Evolutionary conservation across 441 rosid genomes (phyloP).

Genomic region (Erodium moschatum): DNA sequence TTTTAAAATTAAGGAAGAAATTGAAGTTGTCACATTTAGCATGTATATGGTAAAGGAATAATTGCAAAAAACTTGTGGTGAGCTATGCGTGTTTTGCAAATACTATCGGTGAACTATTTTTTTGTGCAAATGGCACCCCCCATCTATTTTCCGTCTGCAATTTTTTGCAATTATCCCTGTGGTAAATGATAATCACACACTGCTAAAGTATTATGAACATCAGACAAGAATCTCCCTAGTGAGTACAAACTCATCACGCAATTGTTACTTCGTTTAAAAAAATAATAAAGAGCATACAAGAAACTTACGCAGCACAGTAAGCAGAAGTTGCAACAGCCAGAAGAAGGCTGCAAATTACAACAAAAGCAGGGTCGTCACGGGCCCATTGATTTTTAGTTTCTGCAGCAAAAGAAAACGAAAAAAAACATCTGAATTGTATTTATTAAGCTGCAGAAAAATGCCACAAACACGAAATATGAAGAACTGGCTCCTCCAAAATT

Average conservation of each 20-base stretch:
- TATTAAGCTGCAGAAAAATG: constrained; percentile 9
- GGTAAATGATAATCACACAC: constrained; percentile 12
- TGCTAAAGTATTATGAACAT: neutral
- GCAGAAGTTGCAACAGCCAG: constrained; percentile 72
- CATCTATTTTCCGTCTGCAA: too few species aligned
- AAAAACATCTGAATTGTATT: constrained; percentile 6
- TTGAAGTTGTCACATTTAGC: constrained; percentile 15
- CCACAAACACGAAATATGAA: neutral
- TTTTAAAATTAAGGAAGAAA: constrained; percentile 7
- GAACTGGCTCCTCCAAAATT: constrained; percentile 12
- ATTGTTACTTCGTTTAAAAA: neutral
- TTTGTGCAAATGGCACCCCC: too few species aligned
- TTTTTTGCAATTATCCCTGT: too few species aligned
- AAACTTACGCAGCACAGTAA: constrained; percentile 89
- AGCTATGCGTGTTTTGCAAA: too few species aligned
- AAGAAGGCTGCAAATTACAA: constrained; percentile 87
- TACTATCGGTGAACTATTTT: too few species aligned
- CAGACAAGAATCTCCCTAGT: neutral
- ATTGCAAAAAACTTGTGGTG: too few species aligned
- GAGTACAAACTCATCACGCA: neutral
- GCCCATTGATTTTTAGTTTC: constrained; percentile 99
- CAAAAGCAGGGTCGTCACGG: constrained; percentile 95
- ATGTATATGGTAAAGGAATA: neutral
- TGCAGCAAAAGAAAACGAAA: constrained; percentile 25
- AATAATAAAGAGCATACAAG: constrained; percentile 8